These are phyloP conservation scores for Pseudisothecium myosuroides DNA, from an alignment of 225 moss, liverwort and hornwort species.

Conservation along the genomic window DNA sequence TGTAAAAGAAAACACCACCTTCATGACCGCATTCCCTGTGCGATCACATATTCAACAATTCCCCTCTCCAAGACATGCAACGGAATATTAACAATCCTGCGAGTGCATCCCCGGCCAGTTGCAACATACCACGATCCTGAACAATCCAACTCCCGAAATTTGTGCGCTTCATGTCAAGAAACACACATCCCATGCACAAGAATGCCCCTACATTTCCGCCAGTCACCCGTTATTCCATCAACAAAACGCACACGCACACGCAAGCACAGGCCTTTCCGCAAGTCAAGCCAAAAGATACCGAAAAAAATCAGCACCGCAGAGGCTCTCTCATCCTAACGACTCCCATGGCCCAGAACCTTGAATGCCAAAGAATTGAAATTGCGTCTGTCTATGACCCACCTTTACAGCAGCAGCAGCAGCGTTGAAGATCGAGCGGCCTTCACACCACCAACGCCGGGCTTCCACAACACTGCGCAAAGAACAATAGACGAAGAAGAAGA, in stretches of 20 bases:
- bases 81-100: background rate
- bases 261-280: background rate
- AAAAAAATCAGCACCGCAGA: background rate
- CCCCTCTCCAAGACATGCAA: background rate
- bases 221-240: background rate
- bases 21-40: background rate
- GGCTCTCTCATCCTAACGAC: background rate
- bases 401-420: background rate
- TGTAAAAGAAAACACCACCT: background rate
- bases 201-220: background rate
- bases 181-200: background rate
- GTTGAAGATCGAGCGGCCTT: background rate
- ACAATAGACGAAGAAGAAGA: background rate
- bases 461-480: background rate
- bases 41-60: no score
- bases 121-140: background rate
- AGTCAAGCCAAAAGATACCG: background rate
- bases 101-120: background rate
- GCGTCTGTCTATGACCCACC: background rate
- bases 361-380: background rate
- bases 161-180: background rate
- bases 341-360: background rate
- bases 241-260: background rate
- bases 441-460: background rate
- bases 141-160: background rate